These are phyloP conservation scores for Escovopsis sp. DNA, from an alignment of 2,329 filamentous ascomycete genomes.

Conservation along the genomic window DNA sequence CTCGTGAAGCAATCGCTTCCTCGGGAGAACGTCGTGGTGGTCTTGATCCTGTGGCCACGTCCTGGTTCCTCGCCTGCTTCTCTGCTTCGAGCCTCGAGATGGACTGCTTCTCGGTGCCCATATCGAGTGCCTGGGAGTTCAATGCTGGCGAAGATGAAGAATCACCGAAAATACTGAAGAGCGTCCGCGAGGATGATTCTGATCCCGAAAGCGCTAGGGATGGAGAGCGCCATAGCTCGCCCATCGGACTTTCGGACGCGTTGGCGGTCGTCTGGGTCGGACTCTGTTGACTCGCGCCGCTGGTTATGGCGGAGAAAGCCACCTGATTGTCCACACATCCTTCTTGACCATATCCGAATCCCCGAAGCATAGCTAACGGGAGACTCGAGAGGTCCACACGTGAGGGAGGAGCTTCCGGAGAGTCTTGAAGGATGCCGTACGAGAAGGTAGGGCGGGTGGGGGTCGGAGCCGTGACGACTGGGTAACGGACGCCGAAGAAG, in stretches of 20 bases:
- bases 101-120: constrained; percentile 20
- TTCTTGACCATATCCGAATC: no score
- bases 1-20: constrained; percentile 6
- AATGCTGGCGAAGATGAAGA: constrained; percentile 26
- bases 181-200: no score
- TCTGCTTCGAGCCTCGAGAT: constrained; percentile 21
- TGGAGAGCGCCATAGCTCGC: no score
- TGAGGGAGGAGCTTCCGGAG: constrained; percentile 15
- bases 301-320: not conserved
- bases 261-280: constrained; percentile 8
- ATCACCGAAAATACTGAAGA: constrained; percentile 8
- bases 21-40: constrained; percentile 11
- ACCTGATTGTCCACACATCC: no score
- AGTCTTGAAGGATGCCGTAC: constrained; percentile 19
- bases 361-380: constrained; percentile 11
- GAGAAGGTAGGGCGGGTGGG: constrained; percentile 15
- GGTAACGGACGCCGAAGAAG: constrained; percentile 14
- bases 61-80: constrained; percentile 19
- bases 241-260: no score
- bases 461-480: constrained; percentile 19
- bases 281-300: constrained; percentile 7
- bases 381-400: constrained; percentile 12
- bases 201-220: no score
- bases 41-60: constrained; percentile 19
- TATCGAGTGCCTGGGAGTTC: constrained; percentile 23